Base-by-base conservation (phyloP, 805 yeast species). In the Jamesozyma hellenica region DNA sequence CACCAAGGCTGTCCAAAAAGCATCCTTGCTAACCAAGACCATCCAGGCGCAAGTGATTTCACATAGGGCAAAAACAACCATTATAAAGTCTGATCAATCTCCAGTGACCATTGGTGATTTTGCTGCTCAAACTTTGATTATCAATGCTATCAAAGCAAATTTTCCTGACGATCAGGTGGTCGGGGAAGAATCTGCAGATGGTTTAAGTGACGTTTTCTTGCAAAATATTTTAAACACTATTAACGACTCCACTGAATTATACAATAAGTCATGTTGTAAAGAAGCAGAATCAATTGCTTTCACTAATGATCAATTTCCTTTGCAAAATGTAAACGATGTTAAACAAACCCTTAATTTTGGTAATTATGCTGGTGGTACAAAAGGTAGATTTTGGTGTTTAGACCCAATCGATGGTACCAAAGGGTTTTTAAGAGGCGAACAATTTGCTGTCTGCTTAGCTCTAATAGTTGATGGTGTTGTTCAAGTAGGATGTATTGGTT, bases 371-470 rank as follows among this genome's bases (percentile, higher is more conserved):
- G 97, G 96, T 40, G 95, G 96, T 4, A 49, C 64, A 26, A 66
- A 61, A 28, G 94, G 95, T 18, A 70, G 98, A 45, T 77, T 85
- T 57, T 92, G 99, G 99, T 95, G 96, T 1, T 66, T 92, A 53
- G 99, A 92, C 56, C 99, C 99, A 30, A 88, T 92, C 45, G 99
- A 92, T 56, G 99, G 99, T 7, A 92, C 99, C 16, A 92, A 80
- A 59, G 99, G 99, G 0, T 92, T 92, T 58, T 66, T 92, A 40
- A 72, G 99, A 55, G 94, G 95, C 35, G 96, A 88, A 48, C 99
- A 92, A 58, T 92, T 86, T 61, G 96, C 98, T 2, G 94, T 92
- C 1, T 92, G 99, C 57, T 67, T 92, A 34, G 96, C 95, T 0
- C 65, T 92, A 48, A 79, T 92, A 35, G 94, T 78, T 25, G 82